Evolutionary conservation across 1,284 basidiomycete species (phyloP), one percentile per base, ranked within the genome.

Genomic region (Apiotrichum akiyoshidainum): DNA sequence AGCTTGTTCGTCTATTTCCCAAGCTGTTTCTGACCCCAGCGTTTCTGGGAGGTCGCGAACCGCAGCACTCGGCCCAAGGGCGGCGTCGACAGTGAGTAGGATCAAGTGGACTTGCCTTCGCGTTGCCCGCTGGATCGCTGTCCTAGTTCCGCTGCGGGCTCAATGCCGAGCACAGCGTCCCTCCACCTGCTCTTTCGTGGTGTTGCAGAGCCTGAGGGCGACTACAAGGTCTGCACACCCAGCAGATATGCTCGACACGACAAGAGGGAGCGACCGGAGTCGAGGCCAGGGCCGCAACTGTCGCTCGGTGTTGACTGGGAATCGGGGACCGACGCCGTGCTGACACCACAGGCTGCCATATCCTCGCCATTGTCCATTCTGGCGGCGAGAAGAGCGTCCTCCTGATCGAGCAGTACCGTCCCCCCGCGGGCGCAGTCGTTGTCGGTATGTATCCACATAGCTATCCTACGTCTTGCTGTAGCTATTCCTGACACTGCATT

Each of bases 321-420:
- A 4, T 31, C 4, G 26, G 7, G 26, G 26, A 31, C 7, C 26
- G 7, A 31, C 3, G 10, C 33, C 9, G 2, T 19, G 46, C 56
- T 58, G 35, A 56, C 45, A 5, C 14, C 21, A 1, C 48, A 78
- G 92, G 87, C 56, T 91, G 94, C 12, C 87, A 90, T 14, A 87
- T 96, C 55, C 79, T 95, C 19, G 85, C 90, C 6, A 78, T 95
- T 19, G 81, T 97, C 46, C 84, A 83, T 83, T 19, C 91, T 86
- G 76, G 86, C 80, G 35, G 74, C 79, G 68, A 68, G 31, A 76
- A 75, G 1, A 89, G 87, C 0, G 92, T 90, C 2, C 83, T 95
- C 56, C 82, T 96, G 60, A 85, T 94, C 64, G 90, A 94, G 73
- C 92, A 94, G 74, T 94, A 86, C 75, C 84, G 91, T 34, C 89